Conservation (phyloP, 2,329 filamentous ascomycete genomes). For the Microdochium paspali region DNA sequence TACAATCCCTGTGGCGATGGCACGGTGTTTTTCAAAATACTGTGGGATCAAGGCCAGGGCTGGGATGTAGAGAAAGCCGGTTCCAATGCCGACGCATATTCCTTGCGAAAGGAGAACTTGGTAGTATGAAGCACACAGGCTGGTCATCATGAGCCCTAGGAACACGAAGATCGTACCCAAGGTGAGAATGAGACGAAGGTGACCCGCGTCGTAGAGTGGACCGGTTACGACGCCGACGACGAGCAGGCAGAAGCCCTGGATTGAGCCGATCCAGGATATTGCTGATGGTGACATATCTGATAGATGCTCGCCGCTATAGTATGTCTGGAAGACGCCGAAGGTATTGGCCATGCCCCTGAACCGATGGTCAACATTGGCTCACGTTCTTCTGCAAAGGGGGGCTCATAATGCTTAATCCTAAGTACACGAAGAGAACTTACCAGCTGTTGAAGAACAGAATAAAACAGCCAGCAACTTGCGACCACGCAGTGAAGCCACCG, state of each 20-base stretch:
- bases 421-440: constrained; percentile 7
- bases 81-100: constrained; percentile 30
- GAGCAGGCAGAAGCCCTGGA: constrained; percentile 18
- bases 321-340: constrained; percentile 23
- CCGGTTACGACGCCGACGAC: constrained; percentile 17
- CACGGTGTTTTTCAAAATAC: constrained; percentile 28
- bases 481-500: constrained; percentile 23
- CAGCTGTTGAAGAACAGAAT: constrained; percentile 24
- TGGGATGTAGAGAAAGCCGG: constrained; percentile 27
- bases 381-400: background rate
- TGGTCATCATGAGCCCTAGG: constrained; percentile 18
- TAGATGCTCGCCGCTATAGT: constrained; percentile 21
- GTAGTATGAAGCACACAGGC: constrained; percentile 18
- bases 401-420: background rate
- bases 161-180: constrained; percentile 14
- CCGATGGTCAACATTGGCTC: background rate
- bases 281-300: constrained; percentile 7
- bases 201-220: constrained; percentile 17
- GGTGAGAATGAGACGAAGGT: constrained; percentile 11
- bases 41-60: constrained; percentile 27
- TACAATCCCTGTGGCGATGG: constrained; percentile 31
- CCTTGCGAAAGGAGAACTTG: constrained; percentile 28
- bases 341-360: constrained; percentile 22
- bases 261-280: constrained; percentile 18
- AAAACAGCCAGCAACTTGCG: constrained; percentile 24